These are phyloP conservation scores for Climacium dendroides DNA, from an alignment of 225 moss, liverwort and hornwort genomes.

Conservation along the genomic window DNA sequence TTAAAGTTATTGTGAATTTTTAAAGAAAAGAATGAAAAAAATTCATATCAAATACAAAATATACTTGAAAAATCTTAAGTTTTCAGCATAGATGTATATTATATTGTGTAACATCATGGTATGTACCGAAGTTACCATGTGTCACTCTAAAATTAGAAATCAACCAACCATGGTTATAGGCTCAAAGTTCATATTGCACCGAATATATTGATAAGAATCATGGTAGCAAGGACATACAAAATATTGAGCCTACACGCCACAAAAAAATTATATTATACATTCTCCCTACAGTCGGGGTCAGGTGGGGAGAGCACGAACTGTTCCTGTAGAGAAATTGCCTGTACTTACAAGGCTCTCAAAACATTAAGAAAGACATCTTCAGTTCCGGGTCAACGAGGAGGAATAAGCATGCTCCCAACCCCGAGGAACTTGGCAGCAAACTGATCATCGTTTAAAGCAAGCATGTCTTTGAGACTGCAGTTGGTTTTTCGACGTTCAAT, in stretches of 20 bases:
- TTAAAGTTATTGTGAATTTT: too few relatives aligned
- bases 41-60: too few relatives aligned
- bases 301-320: not conserved
- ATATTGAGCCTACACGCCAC: not conserved
- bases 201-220: not conserved
- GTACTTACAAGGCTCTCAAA: not conserved
- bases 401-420: slow-evolving; percentile 57
- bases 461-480: slow-evolving; percentile 69
- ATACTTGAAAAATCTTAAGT: too few relatives aligned
- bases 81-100: too few relatives aligned
- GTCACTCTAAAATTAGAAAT: too few relatives aligned
- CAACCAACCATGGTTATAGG: not conserved
- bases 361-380: not conserved
- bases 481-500: slow-evolving; percentile 48
- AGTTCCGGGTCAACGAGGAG: slow-evolving; percentile 17
- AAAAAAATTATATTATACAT: not conserved
- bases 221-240: not conserved
- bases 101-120: too few relatives aligned
- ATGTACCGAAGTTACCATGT: too few relatives aligned
- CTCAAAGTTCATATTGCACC: not conserved
- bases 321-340: not conserved
- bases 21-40: too few relatives aligned
- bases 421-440: slow-evolving; percentile 85
- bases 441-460: slow-evolving; percentile 68
- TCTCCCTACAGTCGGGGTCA: not conserved